Base-by-base conservation (phyloP, 179 eudicot species). In the Beta macrorhiza region DNA sequence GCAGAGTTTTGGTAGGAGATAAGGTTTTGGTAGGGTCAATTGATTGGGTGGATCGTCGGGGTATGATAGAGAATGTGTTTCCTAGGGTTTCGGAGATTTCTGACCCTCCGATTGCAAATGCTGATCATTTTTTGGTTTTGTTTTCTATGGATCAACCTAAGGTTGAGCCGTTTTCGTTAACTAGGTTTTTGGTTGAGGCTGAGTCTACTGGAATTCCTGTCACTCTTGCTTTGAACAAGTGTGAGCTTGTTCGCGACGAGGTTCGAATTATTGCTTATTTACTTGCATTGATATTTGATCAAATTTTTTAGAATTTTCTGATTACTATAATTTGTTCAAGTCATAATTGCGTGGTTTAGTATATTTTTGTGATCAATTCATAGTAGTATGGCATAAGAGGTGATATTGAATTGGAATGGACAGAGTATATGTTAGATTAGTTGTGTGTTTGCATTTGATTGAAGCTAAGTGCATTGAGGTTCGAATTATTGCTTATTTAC, bases 71-170 rank as follows among this genome's bases (percentile, higher is more conserved):
- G 89, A 89, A 95, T 74, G 99, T 93, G 79, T 92, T 84, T 59
- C 85, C 88, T 82, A 81, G 97, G 72, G 84, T 80, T 22, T 85
- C 88, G 17, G 93, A 92, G 90, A 80, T 89, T 84, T 69, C 81
- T 17, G 98, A 95, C 81, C 99, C 99, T 82, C 99, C 99, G 9
- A 89, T 95, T 56, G 98, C 99, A 2, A 95, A 95, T 90, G 93
- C 93, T 56, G 98, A 93, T 87, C 97, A 91, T 84, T 85, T 91
- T 78, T 55, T 95, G 82, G 95, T 95, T 56, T 78, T 92, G 72
- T 95, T 95, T 79, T 93, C 98, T 0, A 80, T 95, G 88, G 95
- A 93, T 11, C 92, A 91, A 85, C 99, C 97, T 44, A 92, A 89
- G 79, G 32, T 93, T 8, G 97, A 95, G 76, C 89, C 92, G 11